phyloP scores from a whole-genome alignment of 768 basidiomycete genomes.

The Erythrobasidium yunnanense region DNA sequence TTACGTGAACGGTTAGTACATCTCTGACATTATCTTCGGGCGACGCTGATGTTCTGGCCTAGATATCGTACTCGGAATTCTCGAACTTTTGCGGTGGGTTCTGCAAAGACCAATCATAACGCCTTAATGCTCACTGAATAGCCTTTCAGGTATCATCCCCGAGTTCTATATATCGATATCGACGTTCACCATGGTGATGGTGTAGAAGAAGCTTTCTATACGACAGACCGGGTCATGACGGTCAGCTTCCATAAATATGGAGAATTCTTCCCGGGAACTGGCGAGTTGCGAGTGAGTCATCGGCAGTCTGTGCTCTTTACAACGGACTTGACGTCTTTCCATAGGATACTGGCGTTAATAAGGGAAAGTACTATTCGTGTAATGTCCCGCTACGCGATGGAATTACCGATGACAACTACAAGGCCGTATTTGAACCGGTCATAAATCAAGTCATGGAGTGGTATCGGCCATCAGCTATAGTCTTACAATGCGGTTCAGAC shows the following conservation, averaged over 20 bases:
- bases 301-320: slow-evolving; percentile 16
- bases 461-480: slow-evolving; percentile 87
- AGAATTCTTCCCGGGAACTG: slow-evolving; percentile 97
- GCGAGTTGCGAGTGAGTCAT: slow-evolving; percentile 69
- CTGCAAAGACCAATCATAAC: neutral
- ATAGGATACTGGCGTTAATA: slow-evolving; percentile 82
- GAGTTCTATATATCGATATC: slow-evolving; percentile 95
- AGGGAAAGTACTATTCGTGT: slow-evolving; percentile 84
- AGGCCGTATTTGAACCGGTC: slow-evolving; percentile 87
- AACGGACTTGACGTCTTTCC: slow-evolving; percentile 15
- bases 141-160: slow-evolving; percentile 65
- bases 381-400: slow-evolving; percentile 94
- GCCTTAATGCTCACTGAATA: neutral
- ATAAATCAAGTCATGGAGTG: slow-evolving; percentile 87
- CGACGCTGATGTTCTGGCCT: neutral
- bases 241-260: slow-evolving; percentile 97
- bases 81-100: slow-evolving; percentile 74
- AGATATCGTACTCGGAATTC: slow-evolving; percentile 91
- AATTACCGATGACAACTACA: slow-evolving; percentile 87
- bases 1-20: slow-evolving; percentile 76
- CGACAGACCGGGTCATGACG: slow-evolving; percentile 97
- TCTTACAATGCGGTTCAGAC: slow-evolving; percentile 94
- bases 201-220: slow-evolving; percentile 98
- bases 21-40: neutral
- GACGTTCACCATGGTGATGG: slow-evolving; percentile 99